These are phyloP conservation scores for Arabidopsis lyrata DNA, from an alignment of 441 rosid species.

Conservation along the genomic window DNA sequence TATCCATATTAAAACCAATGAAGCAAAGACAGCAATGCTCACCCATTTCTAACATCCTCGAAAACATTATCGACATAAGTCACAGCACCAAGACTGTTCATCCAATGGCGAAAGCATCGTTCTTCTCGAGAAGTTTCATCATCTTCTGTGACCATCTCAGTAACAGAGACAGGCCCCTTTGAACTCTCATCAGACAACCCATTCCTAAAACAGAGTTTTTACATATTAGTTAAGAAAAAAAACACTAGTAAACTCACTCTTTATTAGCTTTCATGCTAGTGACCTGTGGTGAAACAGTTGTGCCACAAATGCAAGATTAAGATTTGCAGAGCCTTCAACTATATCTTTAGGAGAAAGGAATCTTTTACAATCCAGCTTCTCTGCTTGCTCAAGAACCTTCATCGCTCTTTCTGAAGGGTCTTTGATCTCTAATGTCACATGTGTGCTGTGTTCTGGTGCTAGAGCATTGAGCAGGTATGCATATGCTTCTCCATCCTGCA, in stretches of 20 bases:
- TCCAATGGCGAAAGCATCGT: constrained; percentile 94
- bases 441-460: constrained; percentile 75
- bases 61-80: constrained; percentile 78
- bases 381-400: constrained; percentile 81
- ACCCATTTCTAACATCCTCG: constrained; percentile 94
- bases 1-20: background rate
- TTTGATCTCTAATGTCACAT: constrained; percentile 49
- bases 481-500: constrained; percentile 94
- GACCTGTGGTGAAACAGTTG: constrained; percentile 73
- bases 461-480: constrained; percentile 79
- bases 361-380: constrained; percentile 80
- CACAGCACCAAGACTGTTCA: constrained; percentile 83
- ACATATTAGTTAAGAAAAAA: background rate
- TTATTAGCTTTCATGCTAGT: constrained; percentile 46
- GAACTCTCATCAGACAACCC: constrained; percentile 66
- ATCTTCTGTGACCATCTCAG: constrained; percentile 90
- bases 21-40: constrained; percentile 30
- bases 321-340: constrained; percentile 93
- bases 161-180: constrained; percentile 54
- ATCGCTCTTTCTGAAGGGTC: constrained; percentile 79
- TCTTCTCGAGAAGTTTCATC: constrained; percentile 83
- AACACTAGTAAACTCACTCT: background rate
- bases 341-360: constrained; percentile 81
- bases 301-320: constrained; percentile 95
- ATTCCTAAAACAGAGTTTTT: constrained; percentile 60